A percentile compares a stretch with the other conserved stretches of the same genome.
Conservation (phyloP, 345 rosid genomes). For the Excoecaria agallocha region DNA sequence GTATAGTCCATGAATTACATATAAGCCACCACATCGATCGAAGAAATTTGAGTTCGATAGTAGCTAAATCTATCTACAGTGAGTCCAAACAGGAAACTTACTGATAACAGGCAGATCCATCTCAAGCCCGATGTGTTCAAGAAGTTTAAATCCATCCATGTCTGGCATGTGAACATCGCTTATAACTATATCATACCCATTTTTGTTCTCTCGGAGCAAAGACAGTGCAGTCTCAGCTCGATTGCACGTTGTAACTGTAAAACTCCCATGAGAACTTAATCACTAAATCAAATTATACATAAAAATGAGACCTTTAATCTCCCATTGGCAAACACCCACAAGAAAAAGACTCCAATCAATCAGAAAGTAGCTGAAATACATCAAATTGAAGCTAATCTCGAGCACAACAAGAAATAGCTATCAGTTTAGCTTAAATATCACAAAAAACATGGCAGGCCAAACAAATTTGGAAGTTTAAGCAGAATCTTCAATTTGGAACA, state of each 20-base stretch:
- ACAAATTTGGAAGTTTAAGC: background rate
- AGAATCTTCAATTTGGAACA: conserved; percentile 10
- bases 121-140: conserved; percentile 31
- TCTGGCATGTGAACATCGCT: conserved; percentile 41
- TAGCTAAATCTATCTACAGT: background rate
- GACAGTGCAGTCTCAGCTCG: conserved; percentile 61
- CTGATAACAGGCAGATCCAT: conserved; percentile 41
- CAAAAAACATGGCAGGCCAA: background rate
- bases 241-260: conserved; percentile 79
- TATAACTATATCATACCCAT: conserved; percentile 31
- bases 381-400: conserved; percentile 15
- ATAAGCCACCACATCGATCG: conserved; percentile 7
- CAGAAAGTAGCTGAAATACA: conserved; percentile 9
- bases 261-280: conserved; percentile 14
- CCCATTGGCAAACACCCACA: background rate
- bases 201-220: conserved; percentile 25
- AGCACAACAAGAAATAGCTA: conserved; percentile 5
- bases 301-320: background rate
- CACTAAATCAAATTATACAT: conserved; percentile 23
- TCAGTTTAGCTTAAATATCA: conserved; percentile 11
- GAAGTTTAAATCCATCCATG: conserved; percentile 37
- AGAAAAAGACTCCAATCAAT: background rate
- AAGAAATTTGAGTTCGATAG: background rate
- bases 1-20: conserved; percentile 1
- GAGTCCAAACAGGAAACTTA: conserved; percentile 7